phyloP scores from a whole-genome alignment of 176 grass and related monocot species.

The Alopecurus myosuroides region DNA sequence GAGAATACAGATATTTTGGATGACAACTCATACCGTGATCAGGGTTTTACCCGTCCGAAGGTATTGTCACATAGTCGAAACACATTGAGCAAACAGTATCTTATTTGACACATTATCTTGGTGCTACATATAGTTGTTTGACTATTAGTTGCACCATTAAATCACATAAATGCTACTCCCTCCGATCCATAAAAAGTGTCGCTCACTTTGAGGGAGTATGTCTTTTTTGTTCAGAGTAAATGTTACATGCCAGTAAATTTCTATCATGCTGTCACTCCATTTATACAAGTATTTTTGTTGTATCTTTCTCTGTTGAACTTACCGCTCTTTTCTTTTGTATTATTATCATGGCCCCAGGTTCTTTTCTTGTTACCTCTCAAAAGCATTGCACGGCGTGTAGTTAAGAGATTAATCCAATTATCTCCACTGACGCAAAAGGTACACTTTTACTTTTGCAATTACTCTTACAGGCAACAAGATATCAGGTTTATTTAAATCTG shows the following conservation, averaged over 20 bases:
- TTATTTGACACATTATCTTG: not conserved
- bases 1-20: slow-evolving; percentile 45
- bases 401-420: slow-evolving; percentile 85
- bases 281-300: not conserved
- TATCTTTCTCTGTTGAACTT: slow-evolving; percentile 21
- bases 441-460: not conserved
- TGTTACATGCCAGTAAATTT: not conserved
- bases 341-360: slow-evolving; percentile 50
- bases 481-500: not conserved
- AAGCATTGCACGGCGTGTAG: slow-evolving; percentile 79
- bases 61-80: slow-evolving; percentile 29
- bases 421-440: slow-evolving; percentile 79
- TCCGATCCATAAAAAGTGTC: no score
- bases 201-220: no score
- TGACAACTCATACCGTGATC: slow-evolving; percentile 69
- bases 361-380: slow-evolving; percentile 81
- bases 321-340: slow-evolving; percentile 21
- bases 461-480: not conserved
- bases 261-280: not conserved
- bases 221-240: not conserved
- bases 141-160: not conserved
- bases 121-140: not conserved
- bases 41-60: slow-evolving; percentile 98
- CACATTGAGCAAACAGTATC: not conserved
- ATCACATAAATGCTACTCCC: slow-evolving; percentile 1